Percentiles rank a stretch among this genome's conserved stretches.
Evolutionary conservation across 2,329 filamentous ascomycete species (phyloP).

Genomic region (Lachnellula subtilissima): DNA sequence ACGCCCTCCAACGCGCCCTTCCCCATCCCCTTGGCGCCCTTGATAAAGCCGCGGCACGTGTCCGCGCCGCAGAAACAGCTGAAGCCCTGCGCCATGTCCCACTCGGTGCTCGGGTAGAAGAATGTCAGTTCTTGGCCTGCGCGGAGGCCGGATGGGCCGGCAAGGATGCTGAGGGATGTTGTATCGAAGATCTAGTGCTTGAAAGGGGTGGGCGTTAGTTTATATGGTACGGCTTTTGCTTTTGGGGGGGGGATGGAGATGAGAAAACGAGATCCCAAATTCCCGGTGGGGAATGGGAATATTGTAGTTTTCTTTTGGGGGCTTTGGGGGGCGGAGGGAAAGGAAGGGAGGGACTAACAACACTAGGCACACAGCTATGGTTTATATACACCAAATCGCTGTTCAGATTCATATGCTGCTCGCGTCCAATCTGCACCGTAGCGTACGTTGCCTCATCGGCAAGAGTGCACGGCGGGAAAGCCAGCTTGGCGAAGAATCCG

Average conservation of each 20-base stretch:
- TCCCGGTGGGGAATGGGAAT: too few relatives aligned
- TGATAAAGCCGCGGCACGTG: slow-evolving; percentile 57
- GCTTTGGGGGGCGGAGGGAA: not conserved
- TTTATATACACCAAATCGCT: slow-evolving; percentile 64
- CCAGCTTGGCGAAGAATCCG: slow-evolving; percentile 61
- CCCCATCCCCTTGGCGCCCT: slow-evolving; percentile 58
- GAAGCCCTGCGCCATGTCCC: slow-evolving; percentile 69
- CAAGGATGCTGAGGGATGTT: slow-evolving; percentile 51
- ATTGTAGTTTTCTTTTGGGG: not conserved
- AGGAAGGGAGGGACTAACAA: slow-evolving; percentile 42
- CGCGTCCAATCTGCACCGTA: slow-evolving; percentile 55
- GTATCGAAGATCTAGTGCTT: slow-evolving; percentile 54
- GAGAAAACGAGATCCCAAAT: not conserved
- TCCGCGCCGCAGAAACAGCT: slow-evolving; percentile 56
- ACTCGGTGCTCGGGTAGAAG: slow-evolving; percentile 74
- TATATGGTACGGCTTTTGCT: not conserved
- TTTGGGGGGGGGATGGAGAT: not conserved
- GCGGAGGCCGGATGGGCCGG: slow-evolving; percentile 50
- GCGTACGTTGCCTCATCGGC: slow-evolving; percentile 55
- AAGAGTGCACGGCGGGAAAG: slow-evolving; percentile 57
- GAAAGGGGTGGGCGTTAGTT: not conserved
- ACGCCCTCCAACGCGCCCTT: slow-evolving; percentile 48
- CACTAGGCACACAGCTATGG: slow-evolving; percentile 61
- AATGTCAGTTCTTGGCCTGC: slow-evolving; percentile 60
- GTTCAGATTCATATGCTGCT: slow-evolving; percentile 58